phyloP scores from a whole-genome alignment of 108 stramenopile species.

The Epithemia pelagica region DNA sequence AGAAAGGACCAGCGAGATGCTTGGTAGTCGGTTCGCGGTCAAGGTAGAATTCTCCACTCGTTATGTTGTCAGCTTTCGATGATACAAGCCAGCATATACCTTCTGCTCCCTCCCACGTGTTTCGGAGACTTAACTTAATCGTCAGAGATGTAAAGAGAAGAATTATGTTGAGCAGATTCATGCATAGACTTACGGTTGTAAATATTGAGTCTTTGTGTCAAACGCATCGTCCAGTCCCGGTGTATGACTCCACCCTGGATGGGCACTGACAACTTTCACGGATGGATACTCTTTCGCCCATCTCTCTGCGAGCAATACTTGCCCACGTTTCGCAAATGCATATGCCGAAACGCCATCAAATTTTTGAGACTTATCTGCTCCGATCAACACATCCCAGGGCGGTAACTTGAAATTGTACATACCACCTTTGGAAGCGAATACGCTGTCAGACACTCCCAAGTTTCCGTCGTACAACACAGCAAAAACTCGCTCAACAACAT shows the following conservation, averaged over 20 bases:
- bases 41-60: slow-evolving; percentile 82
- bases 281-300: slow-evolving; percentile 47
- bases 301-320: slow-evolving; percentile 82
- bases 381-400: slow-evolving; percentile 64
- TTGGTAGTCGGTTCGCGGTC: slow-evolving; percentile 72
- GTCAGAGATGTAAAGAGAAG: too few relatives aligned
- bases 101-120: slow-evolving; percentile 87
- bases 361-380: slow-evolving; percentile 31
- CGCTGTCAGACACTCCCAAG: slow-evolving; percentile 43
- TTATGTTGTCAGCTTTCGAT: slow-evolving; percentile 40
- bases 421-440: slow-evolving; percentile 51
- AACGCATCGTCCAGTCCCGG: slow-evolving; percentile 80
- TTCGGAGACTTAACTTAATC: slow-evolving; percentile 64
- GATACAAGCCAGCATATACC: slow-evolving; percentile 80
- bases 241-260: slow-evolving; percentile 84
- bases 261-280: slow-evolving; percentile 45
- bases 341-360: slow-evolving; percentile 86
- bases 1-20: slow-evolving; percentile 81
- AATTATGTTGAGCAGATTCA: too few relatives aligned
- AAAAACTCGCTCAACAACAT: neutral
- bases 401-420: slow-evolving; percentile 91
- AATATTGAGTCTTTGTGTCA: slow-evolving; percentile 66
- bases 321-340: slow-evolving; percentile 88
- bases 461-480: slow-evolving; percentile 25
- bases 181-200: slow-evolving; percentile 63